Conservation (phyloP, 371 early-diverging fungal genomes). For the Caulochytrium protostelioides region DNA sequence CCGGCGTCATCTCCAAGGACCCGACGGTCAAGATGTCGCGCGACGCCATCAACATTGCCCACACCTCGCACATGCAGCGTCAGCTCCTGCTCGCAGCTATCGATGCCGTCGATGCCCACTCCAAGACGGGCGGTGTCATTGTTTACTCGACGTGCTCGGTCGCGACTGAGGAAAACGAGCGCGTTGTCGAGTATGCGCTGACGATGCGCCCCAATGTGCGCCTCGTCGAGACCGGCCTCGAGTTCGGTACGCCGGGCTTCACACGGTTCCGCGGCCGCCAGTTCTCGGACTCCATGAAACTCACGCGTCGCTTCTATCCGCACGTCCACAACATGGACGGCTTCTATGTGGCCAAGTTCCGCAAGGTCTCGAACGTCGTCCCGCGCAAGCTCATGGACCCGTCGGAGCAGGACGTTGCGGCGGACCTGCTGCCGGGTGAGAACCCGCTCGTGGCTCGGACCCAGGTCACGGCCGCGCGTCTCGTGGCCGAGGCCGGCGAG, state of each 20-base stretch:
- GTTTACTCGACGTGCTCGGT: constrained; percentile 99
- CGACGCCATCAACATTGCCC: constrained; percentile 84
- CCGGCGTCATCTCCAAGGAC: constrained; percentile 98
- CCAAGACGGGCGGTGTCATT: constrained; percentile 80
- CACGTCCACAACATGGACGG: constrained; percentile 99
- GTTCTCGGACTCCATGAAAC: constrained; percentile 66
- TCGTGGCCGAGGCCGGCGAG: no score
- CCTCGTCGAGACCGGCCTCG: constrained; percentile 67
- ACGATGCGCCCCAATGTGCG: constrained; percentile 82
- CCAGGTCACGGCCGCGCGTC: constrained; percentile 24
- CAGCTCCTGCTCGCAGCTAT: constrained; percentile 90
- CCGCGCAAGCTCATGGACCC: no score
- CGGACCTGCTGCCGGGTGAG: background rate
- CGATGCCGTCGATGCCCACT: constrained; percentile 88
- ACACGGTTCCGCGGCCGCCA: constrained; percentile 60
- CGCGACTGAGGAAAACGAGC: constrained; percentile 97
- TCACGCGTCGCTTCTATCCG: constrained; percentile 89
- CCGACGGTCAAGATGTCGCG: constrained; percentile 78
- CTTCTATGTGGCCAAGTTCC: constrained; percentile 95
- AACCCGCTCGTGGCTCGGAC: constrained; percentile 16
- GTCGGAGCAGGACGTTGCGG: background rate
- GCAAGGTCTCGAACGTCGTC: constrained; percentile 37
- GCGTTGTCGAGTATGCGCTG: constrained; percentile 90
- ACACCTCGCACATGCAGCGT: constrained; percentile 75
- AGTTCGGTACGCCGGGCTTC: constrained; percentile 83